phyloP scores from a whole-genome alignment of 768 basidiomycete species.

The Lactarius psammicola region DNA sequence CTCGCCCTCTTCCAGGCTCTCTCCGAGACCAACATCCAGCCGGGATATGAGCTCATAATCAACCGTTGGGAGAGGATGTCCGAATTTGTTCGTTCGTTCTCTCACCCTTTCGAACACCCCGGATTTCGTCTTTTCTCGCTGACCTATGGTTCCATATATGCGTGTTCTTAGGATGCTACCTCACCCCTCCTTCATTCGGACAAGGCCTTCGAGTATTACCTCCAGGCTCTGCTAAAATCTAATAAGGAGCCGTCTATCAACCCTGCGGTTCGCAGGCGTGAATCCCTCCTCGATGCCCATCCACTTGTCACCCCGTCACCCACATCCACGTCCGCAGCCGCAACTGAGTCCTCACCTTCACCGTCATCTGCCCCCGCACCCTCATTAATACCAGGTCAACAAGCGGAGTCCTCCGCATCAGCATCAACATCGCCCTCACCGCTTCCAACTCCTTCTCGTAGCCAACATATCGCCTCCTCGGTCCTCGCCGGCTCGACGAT shows the following conservation, averaged over 20 bases:
- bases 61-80: slow-evolving; percentile 81
- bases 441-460: slow-evolving; percentile 34
- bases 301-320: slow-evolving; percentile 18
- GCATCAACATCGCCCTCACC: slow-evolving; percentile 4
- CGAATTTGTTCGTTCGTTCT: slow-evolving; percentile 64
- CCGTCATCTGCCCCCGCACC: slow-evolving; percentile 6
- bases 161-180: slow-evolving; percentile 50
- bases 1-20: slow-evolving; percentile 68
- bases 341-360: neutral
- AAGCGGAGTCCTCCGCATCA: slow-evolving; percentile 15
- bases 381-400: neutral
- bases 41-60: slow-evolving; percentile 70
- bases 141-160: slow-evolving; percentile 18
- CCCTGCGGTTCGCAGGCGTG: slow-evolving; percentile 66
- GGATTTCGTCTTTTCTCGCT: neutral
- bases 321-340: neutral
- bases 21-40: slow-evolving; percentile 57
- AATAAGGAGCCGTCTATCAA: slow-evolving; percentile 56
- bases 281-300: slow-evolving; percentile 50
- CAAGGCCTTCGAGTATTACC: slow-evolving; percentile 73
- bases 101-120: neutral
- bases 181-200: slow-evolving; percentile 71
- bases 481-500: slow-evolving; percentile 34
- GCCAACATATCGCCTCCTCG: slow-evolving; percentile 45
- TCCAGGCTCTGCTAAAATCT: slow-evolving; percentile 60